Evolutionary conservation across 345 rosid genomes (phyloP), one percentile per base, ranked within the genome.

Genomic region (Citrus australasica): DNA sequence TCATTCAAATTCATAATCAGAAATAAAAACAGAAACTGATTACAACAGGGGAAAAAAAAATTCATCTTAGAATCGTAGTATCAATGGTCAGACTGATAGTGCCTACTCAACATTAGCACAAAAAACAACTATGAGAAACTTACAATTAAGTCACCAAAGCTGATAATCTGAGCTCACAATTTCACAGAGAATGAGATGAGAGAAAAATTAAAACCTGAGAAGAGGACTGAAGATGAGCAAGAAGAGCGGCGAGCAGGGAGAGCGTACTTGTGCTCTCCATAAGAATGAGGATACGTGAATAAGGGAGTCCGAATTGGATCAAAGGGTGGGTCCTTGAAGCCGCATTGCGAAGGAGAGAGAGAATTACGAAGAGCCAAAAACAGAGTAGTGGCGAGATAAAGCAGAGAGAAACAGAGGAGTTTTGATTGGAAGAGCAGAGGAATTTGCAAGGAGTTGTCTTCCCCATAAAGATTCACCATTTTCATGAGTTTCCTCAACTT

Each of bases 241-340:
- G 88, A 75, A 58, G 89, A 74, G 83, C 91, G 91, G 61, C 87
- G 87, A 19, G 98, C 88, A 55, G 93, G 85, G 82, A 92, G 80
- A 81, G 93, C 94, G 66, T 95, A 89, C 82, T 95, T 95, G 90
- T 93, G 97, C 64, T 88, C 87, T 76, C 97, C 96, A 51, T 95
- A 95, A 76, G 94, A 87, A 56, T 86, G 62, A 77, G 97, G 97
- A 76, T 90, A 95, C 4, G 91, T 81, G 88, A 93, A 95, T 71
- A 93, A 88, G 5, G 93, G 86, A 38, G 84, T 58, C 55, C 84
- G 91, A 32, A 93, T 77, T 7, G 96, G 99, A 73, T 92, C 91
- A 60, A 84, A 92, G 10, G 97, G 92, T 11, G 99, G 93, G 38
- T 89, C 87, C 58, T 90, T 83, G 87, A 90, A 87, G 82, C 93